Evolutionary conservation across 1,139 yeast genomes (phyloP).

Genomic region (Debaryomyces sp.): DNA sequence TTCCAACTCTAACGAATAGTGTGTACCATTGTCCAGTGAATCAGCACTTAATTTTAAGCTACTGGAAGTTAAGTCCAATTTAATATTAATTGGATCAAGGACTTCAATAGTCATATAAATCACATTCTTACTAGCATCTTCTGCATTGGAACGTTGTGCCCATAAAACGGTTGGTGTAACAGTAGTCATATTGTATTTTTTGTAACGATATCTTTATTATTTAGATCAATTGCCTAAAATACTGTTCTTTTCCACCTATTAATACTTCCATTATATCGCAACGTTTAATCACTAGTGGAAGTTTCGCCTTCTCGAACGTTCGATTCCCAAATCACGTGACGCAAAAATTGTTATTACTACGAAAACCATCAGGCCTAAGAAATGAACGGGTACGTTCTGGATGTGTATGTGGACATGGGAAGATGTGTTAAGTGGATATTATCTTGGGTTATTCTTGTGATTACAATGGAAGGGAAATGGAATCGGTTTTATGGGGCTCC

Average conservation of each 20-base stretch:
- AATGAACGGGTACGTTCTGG: background rate
- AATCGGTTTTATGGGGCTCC: too few relatives aligned
- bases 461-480: too few relatives aligned
- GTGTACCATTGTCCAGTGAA: constrained; percentile 48
- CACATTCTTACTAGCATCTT: constrained; percentile 72
- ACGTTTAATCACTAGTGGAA: constrained; percentile 1
- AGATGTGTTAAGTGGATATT: too few relatives aligned
- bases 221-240: constrained; percentile 3
- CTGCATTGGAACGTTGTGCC: constrained; percentile 92
- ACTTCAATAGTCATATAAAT: constrained; percentile 74
- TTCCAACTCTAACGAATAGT: constrained; percentile 65
- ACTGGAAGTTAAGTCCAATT: constrained; percentile 63
- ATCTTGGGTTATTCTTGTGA: too few relatives aligned
- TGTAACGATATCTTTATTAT: background rate
- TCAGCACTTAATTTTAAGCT: constrained; percentile 61
- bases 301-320: constrained; percentile 3
- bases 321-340: background rate
- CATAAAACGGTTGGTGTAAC: constrained; percentile 59
- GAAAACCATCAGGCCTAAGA: background rate
- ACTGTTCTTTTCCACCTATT: background rate
- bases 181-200: constrained; percentile 9
- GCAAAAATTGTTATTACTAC: background rate
- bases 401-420: background rate
- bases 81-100: constrained; percentile 67
- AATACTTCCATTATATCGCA: background rate